These are phyloP conservation scores for Cystofilobasidium bisporidii DNA, from an alignment of 768 basidiomycete genomes.

Conservation along the genomic window DNA sequence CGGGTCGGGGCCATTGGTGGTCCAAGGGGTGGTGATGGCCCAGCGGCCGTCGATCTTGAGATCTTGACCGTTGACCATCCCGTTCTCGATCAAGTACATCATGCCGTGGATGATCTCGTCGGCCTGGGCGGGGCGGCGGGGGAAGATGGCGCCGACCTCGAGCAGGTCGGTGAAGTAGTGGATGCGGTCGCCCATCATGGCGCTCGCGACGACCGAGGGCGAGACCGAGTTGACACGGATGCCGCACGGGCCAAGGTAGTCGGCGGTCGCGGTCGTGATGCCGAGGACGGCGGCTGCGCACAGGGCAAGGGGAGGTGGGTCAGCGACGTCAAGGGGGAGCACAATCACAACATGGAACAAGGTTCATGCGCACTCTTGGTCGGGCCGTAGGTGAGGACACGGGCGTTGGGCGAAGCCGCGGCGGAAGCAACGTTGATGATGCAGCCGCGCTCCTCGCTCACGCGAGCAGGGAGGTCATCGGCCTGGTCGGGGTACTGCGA, in stretches of 20 bases:
- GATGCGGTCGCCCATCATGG: slow-evolving; percentile 13
- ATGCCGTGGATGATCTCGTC: slow-evolving; percentile 18
- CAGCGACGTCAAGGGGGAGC: too few relatives aligned
- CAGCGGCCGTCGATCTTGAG: slow-evolving; percentile 30
- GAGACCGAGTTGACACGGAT: slow-evolving; percentile 36
- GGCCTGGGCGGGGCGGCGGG: slow-evolving; percentile 23
- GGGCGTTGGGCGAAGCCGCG: slow-evolving; percentile 35
- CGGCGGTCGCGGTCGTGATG: slow-evolving; percentile 33
- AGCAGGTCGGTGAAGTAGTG: slow-evolving; percentile 26
- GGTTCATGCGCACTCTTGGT: too few relatives aligned
- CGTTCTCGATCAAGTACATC: slow-evolving; percentile 22
- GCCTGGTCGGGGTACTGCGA: slow-evolving; percentile 35
- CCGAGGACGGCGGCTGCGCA: slow-evolving; percentile 33
- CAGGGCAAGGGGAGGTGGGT: too few relatives aligned
- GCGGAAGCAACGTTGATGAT: slow-evolving; percentile 38
- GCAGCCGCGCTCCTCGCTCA: slow-evolving; percentile 37
- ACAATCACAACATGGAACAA: too few relatives aligned
- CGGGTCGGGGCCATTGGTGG: not conserved
- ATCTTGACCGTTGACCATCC: slow-evolving; percentile 8
- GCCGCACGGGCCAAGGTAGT: slow-evolving; percentile 37
- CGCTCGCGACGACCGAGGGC: slow-evolving; percentile 32
- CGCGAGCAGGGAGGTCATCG: too few relatives aligned
- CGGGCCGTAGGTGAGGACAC: slow-evolving; percentile 35
- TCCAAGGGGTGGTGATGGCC: slow-evolving; percentile 24
- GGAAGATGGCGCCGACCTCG: slow-evolving; percentile 28